These are phyloP conservation scores for Leptographium galeiforme DNA, from an alignment of 2,329 filamentous ascomycete genomes.

Conservation along the genomic window DNA sequence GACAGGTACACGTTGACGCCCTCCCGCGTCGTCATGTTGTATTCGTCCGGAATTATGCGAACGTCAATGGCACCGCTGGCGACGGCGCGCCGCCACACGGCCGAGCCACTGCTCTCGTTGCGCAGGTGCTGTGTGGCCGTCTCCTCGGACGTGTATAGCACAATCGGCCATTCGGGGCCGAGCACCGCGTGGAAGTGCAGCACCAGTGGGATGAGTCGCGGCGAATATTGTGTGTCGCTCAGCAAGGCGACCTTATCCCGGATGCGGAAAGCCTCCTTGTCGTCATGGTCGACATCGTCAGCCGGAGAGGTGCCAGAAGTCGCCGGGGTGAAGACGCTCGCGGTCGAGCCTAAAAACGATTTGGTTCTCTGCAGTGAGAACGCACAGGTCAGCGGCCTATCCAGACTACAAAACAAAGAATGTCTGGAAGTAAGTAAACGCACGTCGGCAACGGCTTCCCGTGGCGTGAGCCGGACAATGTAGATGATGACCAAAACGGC, in stretches of 20 bases:
- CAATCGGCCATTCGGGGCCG: constrained; percentile 29
- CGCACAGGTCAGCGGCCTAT: too few relatives aligned
- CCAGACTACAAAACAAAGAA: neutral
- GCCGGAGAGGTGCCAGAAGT: neutral
- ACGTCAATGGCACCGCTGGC: constrained; percentile 21
- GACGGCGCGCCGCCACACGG: constrained; percentile 23
- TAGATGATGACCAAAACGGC: constrained; percentile 9
- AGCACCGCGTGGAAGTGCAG: constrained; percentile 21
- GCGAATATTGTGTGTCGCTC: constrained; percentile 28
- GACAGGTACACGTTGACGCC: constrained; percentile 24
- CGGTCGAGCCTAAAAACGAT: constrained; percentile 1
- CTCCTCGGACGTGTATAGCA: constrained; percentile 26
- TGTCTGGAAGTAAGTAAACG: neutral
- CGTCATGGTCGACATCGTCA: neutral
- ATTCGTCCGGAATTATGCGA: constrained; percentile 21
- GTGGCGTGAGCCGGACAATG: constrained; percentile 8
- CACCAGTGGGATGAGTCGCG: constrained; percentile 21
- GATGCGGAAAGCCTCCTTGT: constrained; percentile 2
- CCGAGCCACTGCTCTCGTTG: constrained; percentile 12
- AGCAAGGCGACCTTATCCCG: constrained; percentile 14
- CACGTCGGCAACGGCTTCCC: constrained; percentile 5
- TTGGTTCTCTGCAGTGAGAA: constrained; percentile 1
- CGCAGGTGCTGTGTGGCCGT: constrained; percentile 8
- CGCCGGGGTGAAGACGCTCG: neutral
- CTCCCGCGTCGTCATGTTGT: constrained; percentile 19